A percentile compares a stretch with the other conserved stretches of the same genome.
phyloP scores from a whole-genome alignment of 1,284 basidiomycete genomes.

The Earliella scabrosa region DNA sequence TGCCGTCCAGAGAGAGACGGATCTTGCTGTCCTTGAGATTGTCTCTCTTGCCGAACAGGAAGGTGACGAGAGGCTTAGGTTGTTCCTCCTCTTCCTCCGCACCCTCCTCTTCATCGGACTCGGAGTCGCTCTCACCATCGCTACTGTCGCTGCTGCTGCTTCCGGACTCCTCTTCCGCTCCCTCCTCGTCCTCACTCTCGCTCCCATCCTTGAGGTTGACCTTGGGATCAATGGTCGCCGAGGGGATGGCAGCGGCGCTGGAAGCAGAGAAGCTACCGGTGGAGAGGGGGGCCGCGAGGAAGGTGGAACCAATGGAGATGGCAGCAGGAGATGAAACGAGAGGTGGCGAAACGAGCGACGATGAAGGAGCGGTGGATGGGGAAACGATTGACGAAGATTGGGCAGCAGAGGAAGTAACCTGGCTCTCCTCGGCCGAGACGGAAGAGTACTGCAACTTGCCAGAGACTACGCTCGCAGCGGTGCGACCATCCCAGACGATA shows the following conservation, averaged over 20 bases:
- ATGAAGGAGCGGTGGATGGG: not conserved
- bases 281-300: slow-evolving; percentile 1
- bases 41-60: not conserved
- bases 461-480: slow-evolving; percentile 10
- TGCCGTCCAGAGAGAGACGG: slow-evolving; percentile 36
- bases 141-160: not conserved
- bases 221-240: slow-evolving; percentile 7
- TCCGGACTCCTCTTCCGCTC: no score
- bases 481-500: slow-evolving; percentile 55
- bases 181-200: not conserved
- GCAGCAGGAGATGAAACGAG: slow-evolving; percentile 13
- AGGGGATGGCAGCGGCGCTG: slow-evolving; percentile 12
- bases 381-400: slow-evolving; percentile 10
- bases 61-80: not conserved
- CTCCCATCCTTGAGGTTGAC: slow-evolving; percentile 1
- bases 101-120: slow-evolving; percentile 13
- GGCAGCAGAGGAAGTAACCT: slow-evolving; percentile 3
- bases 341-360: slow-evolving; percentile 9
- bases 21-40: slow-evolving; percentile 8
- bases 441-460: no score
- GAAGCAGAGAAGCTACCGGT: not conserved
- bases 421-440: no score
- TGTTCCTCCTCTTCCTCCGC: not conserved
- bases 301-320: slow-evolving; percentile 1
- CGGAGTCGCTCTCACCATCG: slow-evolving; percentile 14